Evolutionary conservation across 2,329 filamentous ascomycete genomes (phyloP).

Genomic region (Rhexocercosporidium sp.): DNA sequence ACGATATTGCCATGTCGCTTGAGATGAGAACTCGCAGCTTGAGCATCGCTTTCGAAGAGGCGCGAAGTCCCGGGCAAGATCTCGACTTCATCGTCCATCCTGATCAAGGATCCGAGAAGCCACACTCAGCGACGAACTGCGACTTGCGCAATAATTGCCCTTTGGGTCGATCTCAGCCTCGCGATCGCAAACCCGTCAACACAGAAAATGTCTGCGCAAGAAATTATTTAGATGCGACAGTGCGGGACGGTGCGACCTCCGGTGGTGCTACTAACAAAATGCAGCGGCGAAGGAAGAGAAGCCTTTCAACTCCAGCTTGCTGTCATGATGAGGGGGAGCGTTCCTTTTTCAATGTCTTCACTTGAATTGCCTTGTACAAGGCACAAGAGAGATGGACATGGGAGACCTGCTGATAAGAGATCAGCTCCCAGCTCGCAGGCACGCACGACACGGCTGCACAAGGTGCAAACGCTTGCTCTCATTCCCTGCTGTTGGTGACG

Average conservation of each 20-base stretch:
- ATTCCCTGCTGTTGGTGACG: not conserved
- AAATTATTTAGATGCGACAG: not conserved
- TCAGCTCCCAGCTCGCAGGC: not conserved
- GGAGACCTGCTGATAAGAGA: constrained; percentile 12
- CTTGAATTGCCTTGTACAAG: not conserved
- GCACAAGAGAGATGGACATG: not conserved
- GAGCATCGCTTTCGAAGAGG: constrained; percentile 31
- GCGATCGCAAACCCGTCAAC: not conserved
- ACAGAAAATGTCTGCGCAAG: not conserved
- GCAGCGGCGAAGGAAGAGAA: not conserved
- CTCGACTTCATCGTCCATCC: constrained; percentile 13
- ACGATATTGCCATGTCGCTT: constrained; percentile 50
- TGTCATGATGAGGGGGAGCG: not conserved
- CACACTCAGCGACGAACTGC: not conserved
- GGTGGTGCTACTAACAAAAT: constrained; percentile 6
- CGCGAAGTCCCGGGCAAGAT: constrained; percentile 18
- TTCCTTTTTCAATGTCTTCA: not conserved
- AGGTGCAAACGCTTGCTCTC: not conserved
- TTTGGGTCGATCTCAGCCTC: not conserved
- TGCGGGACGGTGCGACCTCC: not conserved
- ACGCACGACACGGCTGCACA: constrained; percentile 4
- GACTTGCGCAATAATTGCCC: not conserved
- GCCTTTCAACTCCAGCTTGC: not conserved
- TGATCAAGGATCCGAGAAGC: not conserved
- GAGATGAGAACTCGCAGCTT: constrained; percentile 27